Evolutionary conservation across 495 filamentous ascomycete genomes (phyloP).

Genomic region (Daldinia childiae): DNA sequence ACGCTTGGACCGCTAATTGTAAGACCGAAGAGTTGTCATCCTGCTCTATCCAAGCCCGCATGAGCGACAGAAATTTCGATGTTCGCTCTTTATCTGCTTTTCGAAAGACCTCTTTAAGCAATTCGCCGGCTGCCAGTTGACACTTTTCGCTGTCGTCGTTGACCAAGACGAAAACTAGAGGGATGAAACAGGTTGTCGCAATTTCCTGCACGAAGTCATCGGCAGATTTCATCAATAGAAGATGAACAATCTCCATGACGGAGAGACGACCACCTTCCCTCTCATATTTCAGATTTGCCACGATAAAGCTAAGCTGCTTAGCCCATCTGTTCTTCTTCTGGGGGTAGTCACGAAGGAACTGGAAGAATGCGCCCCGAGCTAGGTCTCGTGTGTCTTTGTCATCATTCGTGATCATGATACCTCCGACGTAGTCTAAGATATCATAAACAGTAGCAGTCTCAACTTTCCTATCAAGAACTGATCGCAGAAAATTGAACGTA

Average conservation of each 20-base stretch:
- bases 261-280: conserved; percentile 87
- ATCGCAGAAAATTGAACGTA: conserved; percentile 91
- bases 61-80: conserved; percentile 70
- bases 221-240: conserved; percentile 81
- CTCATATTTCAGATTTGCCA: conserved; percentile 90
- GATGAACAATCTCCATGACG: conserved; percentile 87
- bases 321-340: conserved; percentile 86
- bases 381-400: conserved; percentile 84
- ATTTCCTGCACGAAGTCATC: conserved; percentile 84
- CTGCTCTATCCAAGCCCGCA: conserved; percentile 81
- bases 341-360: conserved; percentile 94
- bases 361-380: conserved; percentile 87
- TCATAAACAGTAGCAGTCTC: conserved; percentile 91
- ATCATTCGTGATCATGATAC: conserved; percentile 97
- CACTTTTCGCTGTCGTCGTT: conserved; percentile 91
- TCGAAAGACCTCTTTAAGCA: conserved; percentile 82
- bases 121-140: conserved; percentile 78
- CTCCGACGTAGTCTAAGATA: conserved; percentile 82
- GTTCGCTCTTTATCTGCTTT: conserved; percentile 78
- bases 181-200: conserved; percentile 81
- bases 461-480: conserved; percentile 83
- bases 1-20: conserved; percentile 79
- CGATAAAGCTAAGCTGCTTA: conserved; percentile 88
- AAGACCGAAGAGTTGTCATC: conserved; percentile 72
- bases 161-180: conserved; percentile 81